Percentiles rank a stretch among this genome's conserved stretches.
These are phyloP conservation scores for Pelargonium exstipulatum DNA, from an alignment of 441 rosid species.

Conservation along the genomic window DNA sequence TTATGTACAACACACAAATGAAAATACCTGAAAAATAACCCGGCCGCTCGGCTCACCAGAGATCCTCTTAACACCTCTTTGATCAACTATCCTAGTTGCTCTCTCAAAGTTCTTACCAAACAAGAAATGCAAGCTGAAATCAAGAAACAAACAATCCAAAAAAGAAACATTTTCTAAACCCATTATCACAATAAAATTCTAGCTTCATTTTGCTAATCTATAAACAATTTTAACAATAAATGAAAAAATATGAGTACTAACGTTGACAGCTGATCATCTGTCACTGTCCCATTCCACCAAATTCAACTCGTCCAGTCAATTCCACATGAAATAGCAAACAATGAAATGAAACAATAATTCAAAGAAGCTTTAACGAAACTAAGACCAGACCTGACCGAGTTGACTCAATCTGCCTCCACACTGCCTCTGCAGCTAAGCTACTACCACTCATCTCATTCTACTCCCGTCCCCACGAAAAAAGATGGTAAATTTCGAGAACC, in stretches of 20 bases:
- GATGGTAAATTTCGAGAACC: neutral
- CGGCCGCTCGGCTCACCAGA: conserved; percentile 71
- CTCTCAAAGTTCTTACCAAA: conserved; percentile 80
- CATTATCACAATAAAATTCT: neutral
- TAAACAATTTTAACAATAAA: neutral
- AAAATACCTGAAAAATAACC: conserved; percentile 62
- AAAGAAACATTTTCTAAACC: neutral
- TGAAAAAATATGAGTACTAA: conserved; percentile 22
- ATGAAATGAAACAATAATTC: neutral
- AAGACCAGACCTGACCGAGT: conserved; percentile 36
- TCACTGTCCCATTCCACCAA: conserved; percentile 30
- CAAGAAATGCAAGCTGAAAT: conserved; percentile 59
- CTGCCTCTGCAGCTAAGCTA: conserved; percentile 41
- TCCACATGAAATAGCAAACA: neutral
- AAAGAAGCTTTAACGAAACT: neutral
- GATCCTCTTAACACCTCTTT: conserved; percentile 63
- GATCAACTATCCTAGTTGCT: conserved; percentile 67
- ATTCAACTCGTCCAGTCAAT: neutral
- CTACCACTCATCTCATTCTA: conserved; percentile 25
- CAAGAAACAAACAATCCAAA: neutral
- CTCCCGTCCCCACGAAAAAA: conserved; percentile 1
- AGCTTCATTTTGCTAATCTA: neutral
- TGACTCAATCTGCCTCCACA: conserved; percentile 43
- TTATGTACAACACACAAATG: neutral
- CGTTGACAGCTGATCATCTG: conserved; percentile 53